Base-by-base conservation (phyloP, 163 green algal species). In the Chlamydomonas reinhardtii region DNA sequence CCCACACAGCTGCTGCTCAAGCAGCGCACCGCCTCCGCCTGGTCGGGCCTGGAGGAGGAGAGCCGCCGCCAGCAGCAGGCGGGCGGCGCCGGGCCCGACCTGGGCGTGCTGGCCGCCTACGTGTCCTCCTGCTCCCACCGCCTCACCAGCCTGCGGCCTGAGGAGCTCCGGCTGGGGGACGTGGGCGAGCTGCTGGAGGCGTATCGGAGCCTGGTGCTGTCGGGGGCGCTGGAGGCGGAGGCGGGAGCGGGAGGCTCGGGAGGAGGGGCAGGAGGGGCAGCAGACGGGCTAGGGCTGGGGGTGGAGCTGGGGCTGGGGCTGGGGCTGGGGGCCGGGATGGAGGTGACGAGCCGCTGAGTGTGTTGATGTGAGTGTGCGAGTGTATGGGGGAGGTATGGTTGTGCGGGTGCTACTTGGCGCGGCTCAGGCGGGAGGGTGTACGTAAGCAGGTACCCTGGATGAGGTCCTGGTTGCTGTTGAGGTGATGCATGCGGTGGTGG, bases 161-260 rank as follows among this genome's bases (percentile, higher is more conserved):
- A 81, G 59, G 72, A 75, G 72, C 59, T 87, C 72, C 37, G 72
- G 72, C 72, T 87, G 71, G 72, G 71, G 61, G 61, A 81, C 2
- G 82, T 82, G 35, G 9, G 19, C 29, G 32, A 39, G 39, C 37
- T 87, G 82, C 43, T 87, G 82, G 39, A 8, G 29, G 43, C 32
- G n/a, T 87, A 87, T 24, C 24, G 59, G 24, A 31, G n/a, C 19
- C 69, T 79, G 34, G 48, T 86, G 54, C 12, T 34, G 66, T 31
- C 29, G 77, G 76, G 27, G 68, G 68, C 29, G 64, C 4, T 12
- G 64, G 24, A 20, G 64, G 64, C 64, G 61, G 34, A 2, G 35
- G 34, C 34, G 25, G 14, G 61, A 25, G 61, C 20, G 22, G 34
- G 12, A 65, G 20, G 59, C 8, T 9, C 25, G 59, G 43, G 43